phyloP scores from a whole-genome alignment of 2,329 filamentous ascomycete genomes.

The Microdochium nivale region DNA sequence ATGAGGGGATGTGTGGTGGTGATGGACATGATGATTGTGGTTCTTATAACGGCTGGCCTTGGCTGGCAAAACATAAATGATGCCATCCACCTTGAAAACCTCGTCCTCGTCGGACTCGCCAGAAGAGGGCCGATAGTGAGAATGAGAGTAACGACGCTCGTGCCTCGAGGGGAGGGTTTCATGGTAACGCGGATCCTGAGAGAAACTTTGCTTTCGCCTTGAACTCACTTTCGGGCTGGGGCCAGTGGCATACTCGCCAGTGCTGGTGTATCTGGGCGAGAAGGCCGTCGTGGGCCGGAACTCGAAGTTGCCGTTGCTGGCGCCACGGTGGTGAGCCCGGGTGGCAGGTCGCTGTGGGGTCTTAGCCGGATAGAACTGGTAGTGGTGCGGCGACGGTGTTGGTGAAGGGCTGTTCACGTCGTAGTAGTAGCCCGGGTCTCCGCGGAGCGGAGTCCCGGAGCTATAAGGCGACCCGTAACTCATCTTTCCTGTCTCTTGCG shows the following conservation, averaged over 20 bases:
- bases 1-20: constrained; percentile 31
- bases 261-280: constrained; percentile 54
- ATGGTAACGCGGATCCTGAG: constrained; percentile 32
- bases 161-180: constrained; percentile 33
- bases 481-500: constrained; percentile 28
- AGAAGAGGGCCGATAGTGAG: constrained; percentile 51
- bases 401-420: constrained; percentile 44
- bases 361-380: constrained; percentile 34
- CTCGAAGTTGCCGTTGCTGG: constrained; percentile 31
- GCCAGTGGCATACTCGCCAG: constrained; percentile 52
- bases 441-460: constrained; percentile 29
- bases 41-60: constrained; percentile 31
- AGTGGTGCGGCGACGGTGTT: constrained; percentile 46
- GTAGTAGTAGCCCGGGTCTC: constrained; percentile 41
- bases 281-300: constrained; percentile 40
- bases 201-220: constrained; percentile 25
- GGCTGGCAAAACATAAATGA: constrained; percentile 44
- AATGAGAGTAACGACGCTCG: constrained; percentile 48
- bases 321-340: constrained; percentile 38
- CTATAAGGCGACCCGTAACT: constrained; percentile 35
- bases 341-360: constrained; percentile 46
- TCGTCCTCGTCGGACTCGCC: constrained; percentile 60
- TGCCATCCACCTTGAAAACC: constrained; percentile 43
- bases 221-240: constrained; percentile 50
- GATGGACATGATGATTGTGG: constrained; percentile 18